A percentile compares a stretch with the other conserved stretches of the same genome.
Conservation (phyloP, 768 basidiomycete genomes). For the Tulasnella sp. region DNA sequence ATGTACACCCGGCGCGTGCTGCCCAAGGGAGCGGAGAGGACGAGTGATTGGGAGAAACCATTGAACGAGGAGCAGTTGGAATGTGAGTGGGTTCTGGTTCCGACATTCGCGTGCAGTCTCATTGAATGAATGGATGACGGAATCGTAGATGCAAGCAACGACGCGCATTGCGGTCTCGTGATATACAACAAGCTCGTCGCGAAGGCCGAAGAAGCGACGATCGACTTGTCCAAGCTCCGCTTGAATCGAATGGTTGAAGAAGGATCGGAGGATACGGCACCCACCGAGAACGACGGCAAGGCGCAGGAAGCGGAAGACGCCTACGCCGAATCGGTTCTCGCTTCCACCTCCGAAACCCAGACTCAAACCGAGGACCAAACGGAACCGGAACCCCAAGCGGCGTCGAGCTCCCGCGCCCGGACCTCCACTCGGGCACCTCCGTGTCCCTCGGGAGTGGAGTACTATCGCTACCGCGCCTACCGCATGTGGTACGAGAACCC, state of each 20-base stretch:
- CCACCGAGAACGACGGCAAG: not conserved
- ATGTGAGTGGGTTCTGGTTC: conserved; percentile 21
- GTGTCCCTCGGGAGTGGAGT: not conserved
- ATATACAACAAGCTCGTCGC: conserved; percentile 31
- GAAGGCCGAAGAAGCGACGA: conserved; percentile 22
- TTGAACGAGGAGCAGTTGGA: conserved; percentile 19
- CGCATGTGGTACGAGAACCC: not conserved
- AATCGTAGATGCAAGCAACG: conserved; percentile 37
- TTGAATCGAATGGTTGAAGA: not conserved
- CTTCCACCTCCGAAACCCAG: not conserved
- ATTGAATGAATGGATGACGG: not conserved
- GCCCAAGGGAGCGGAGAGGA: conserved; percentile 36
- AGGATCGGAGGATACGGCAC: not conserved
- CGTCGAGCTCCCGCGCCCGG: not conserved
- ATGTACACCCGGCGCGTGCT: conserved; percentile 31
- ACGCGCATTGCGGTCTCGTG: conserved; percentile 37
- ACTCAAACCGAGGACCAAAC: not conserved
- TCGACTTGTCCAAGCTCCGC: not conserved
- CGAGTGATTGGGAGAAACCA: conserved; percentile 33
- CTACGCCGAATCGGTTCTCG: not conserved
- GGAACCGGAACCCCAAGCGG: not conserved
- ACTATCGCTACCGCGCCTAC: not conserved
- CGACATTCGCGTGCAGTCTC: not conserved
- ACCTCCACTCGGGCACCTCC: not conserved
- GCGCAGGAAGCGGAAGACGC: not conserved